phyloP scores from a whole-genome alignment of 2,329 filamentous ascomycete species.

The Ophiostoma sp. region DNA sequence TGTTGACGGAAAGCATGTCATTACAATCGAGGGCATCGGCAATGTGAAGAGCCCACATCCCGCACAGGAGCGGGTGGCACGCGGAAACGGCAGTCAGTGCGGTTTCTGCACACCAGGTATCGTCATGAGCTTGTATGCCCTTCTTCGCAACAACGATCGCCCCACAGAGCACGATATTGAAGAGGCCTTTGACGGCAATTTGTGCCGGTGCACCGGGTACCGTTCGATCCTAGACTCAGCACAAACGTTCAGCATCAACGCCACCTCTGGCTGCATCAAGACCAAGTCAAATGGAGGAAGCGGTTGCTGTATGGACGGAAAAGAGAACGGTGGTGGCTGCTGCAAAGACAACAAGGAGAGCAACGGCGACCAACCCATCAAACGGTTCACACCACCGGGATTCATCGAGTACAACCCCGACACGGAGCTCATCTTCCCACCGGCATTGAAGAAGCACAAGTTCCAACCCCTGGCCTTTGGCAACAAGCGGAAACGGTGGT shows the following conservation, averaged over 20 bases:
- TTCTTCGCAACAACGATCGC: conserved; percentile 78
- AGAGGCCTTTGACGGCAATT: conserved; percentile 94
- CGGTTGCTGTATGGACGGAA: conserved; percentile 72
- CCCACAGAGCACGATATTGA: conserved; percentile 84
- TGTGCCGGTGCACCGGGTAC: conserved; percentile 95
- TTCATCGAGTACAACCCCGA: conserved; percentile 95
- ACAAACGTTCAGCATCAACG: conserved; percentile 71
- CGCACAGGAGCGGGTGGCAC: conserved; percentile 85
- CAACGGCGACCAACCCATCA: conserved; percentile 56
- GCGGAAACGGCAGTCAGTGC: conserved; percentile 84
- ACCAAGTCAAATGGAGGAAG: conserved; percentile 50
- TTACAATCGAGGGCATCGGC: conserved; percentile 95
- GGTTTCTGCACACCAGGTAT: conserved; percentile 97
- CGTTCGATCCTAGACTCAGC: conserved; percentile 91
- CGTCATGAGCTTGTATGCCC: conserved; percentile 94
- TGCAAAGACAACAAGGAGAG: conserved; percentile 61
- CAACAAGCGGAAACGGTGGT: conserved; percentile 94
- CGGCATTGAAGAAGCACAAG: conserved; percentile 77
- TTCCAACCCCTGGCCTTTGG: conserved; percentile 83
- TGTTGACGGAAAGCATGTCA: conserved; percentile 95
- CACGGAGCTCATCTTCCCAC: conserved; percentile 93
- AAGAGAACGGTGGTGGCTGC: conserved; percentile 61
- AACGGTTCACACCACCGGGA: conserved; percentile 77
- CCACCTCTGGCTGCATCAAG: conserved; percentile 52
- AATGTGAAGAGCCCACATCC: conserved; percentile 85